phyloP scores from a whole-genome alignment of 345 rosid species.

The Clausena lansium region DNA sequence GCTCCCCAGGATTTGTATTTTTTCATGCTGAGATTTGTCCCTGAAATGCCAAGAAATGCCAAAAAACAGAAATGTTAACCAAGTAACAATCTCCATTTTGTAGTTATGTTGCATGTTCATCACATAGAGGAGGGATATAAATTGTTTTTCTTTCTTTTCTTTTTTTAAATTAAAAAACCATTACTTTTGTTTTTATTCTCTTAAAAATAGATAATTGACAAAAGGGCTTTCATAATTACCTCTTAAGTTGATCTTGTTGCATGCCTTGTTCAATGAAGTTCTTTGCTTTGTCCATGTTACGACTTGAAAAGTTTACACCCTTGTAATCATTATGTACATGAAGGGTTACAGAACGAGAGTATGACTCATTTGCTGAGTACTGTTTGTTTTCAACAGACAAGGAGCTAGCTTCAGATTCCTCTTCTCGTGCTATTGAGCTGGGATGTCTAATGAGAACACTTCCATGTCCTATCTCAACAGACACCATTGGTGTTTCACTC shows the following conservation, averaged over 20 bases:
- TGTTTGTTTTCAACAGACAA: conserved; percentile 79
- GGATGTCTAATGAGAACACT: conserved; percentile 87
- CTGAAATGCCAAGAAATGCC: conserved; percentile 55
- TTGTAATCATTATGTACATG: conserved; percentile 42
- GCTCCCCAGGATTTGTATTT: conserved; percentile 51
- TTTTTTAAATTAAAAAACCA: not conserved
- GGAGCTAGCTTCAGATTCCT: conserved; percentile 97
- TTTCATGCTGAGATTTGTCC: conserved; percentile 65
- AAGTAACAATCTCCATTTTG: not conserved
- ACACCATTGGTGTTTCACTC: conserved; percentile 85
- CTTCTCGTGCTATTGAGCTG: conserved; percentile 76
- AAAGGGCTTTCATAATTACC: conserved; percentile 38
- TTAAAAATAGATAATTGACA: not conserved
- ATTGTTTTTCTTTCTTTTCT: no score
- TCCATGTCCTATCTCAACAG: conserved; percentile 98
- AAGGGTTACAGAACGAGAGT: conserved; percentile 47
- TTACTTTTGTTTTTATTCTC: not conserved
- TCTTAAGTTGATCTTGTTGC: conserved; percentile 59
- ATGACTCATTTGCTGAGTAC: conserved; percentile 49
- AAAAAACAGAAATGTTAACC: conserved; percentile 18
- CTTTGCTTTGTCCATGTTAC: conserved; percentile 35
- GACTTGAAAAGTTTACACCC: conserved; percentile 29
- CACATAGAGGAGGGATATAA: not conserved
- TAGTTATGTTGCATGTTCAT: no score
- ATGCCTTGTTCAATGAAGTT: conserved; percentile 39